Base-by-base conservation (phyloP, 2,329 filamentous ascomycete genomes). In the Hypoxylon sp. region DNA sequence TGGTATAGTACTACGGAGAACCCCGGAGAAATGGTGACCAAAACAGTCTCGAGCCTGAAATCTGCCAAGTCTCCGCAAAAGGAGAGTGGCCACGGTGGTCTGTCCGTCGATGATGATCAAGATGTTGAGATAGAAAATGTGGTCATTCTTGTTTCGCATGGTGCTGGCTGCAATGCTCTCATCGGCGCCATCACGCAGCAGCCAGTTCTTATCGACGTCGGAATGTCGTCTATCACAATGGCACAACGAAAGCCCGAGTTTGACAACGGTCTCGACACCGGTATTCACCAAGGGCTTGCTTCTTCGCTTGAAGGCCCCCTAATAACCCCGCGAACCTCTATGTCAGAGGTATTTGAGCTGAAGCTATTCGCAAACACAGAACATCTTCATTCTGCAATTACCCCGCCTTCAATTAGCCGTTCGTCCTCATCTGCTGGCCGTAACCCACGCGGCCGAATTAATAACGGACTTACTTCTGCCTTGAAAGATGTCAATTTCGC, bases 161-260 rank as follows among this genome's bases (percentile, higher is more conserved):
- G 95, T 23, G 96, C 96, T 12, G 96, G 96, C 39, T 97, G 95
- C 80, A 99, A 99, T 80, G 96, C 96, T 2, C 81, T 99, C 46
- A 94, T 99, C 67, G 94, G 95, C 11, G 94, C 94, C 25, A 87
- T 99, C 69, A 96, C 94, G 0, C 92, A 95, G 65, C 92, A 97
- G 74, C 95, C 96, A 0, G 94, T 97, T 0, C 84, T 99, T 12
- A 88, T 97, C 74, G 94, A 98, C 75, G 91, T 98, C 14, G 91
- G 90, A 27, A 92, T 97, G 80, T 92, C 95, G 0, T 97, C 94
- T 2, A 84, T 99, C 51, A 97, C 95, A 1, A 91, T 97, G 89
- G 95, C 95, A 3, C 85, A 90, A 14, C 85, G 89, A 52, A 90
- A 89, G 63, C 79, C 81, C 0, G 78, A 77, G 29, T 74, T 80